Conservation (phyloP, 345 rosid species). For the Melastoma malabathricum region DNA sequence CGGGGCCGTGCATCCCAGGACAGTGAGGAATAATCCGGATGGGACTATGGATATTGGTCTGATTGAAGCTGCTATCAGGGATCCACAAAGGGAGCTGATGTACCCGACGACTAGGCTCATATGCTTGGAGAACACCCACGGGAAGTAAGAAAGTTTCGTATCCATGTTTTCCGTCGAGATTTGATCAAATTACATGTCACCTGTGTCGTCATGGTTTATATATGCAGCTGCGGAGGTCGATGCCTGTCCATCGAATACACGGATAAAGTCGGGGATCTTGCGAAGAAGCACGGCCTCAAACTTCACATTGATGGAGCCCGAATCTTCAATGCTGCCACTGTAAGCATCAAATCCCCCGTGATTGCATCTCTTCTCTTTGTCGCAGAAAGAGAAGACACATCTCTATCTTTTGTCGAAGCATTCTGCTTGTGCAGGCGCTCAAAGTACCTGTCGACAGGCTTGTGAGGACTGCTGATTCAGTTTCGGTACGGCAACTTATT, state of each 20-base stretch:
- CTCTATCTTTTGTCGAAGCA: not conserved
- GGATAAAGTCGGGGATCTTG: constrained; percentile 63
- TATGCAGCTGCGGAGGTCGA: constrained; percentile 73
- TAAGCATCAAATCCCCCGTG: constrained; percentile 16
- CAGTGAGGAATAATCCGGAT: constrained; percentile 62
- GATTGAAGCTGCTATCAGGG: constrained; percentile 71
- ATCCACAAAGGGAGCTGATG: constrained; percentile 54
- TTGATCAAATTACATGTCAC: too few species aligned
- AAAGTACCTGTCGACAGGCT: constrained; percentile 75
- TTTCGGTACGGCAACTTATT: constrained; percentile 29
- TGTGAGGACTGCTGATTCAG: constrained; percentile 79
- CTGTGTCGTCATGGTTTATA: too few species aligned
- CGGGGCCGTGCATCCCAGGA: constrained; percentile 80
- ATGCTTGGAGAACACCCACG: constrained; percentile 89
- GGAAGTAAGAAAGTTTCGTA: constrained; percentile 34
- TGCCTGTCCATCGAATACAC: constrained; percentile 62
- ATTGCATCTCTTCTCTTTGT: too few species aligned
- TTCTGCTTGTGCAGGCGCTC: constrained; percentile 41
- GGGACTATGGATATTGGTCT: constrained; percentile 65
- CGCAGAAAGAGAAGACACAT: too few species aligned
- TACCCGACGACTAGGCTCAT: constrained; percentile 81
- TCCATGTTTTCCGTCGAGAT: too few species aligned
- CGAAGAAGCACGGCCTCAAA: constrained; percentile 70
- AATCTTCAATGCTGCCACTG: constrained; percentile 78
- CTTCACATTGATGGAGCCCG: constrained; percentile 97